Conservation (phyloP, 2,329 filamentous ascomycete species). For the Decorospora gaudefroyi region DNA sequence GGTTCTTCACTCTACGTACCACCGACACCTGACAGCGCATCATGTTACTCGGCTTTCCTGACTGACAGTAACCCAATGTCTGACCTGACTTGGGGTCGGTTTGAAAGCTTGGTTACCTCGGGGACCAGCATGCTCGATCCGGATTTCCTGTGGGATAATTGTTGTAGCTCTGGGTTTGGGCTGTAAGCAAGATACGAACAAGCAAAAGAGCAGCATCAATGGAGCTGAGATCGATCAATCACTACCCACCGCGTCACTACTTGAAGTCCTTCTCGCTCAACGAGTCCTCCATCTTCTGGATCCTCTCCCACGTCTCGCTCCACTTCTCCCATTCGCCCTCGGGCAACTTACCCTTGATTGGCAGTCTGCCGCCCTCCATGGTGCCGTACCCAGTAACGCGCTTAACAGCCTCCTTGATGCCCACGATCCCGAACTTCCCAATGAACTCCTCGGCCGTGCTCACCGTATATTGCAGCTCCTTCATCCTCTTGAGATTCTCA, state of each 20-base stretch:
- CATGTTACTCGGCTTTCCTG: constrained; percentile 29
- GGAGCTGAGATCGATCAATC: too few species aligned
- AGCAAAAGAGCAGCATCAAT: too few species aligned
- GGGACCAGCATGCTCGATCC: constrained; percentile 43
- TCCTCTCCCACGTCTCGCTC: constrained; percentile 38
- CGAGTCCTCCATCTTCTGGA: constrained; percentile 40
- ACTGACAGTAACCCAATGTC: constrained; percentile 37
- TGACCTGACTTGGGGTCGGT: constrained; percentile 47
- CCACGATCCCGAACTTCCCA: constrained; percentile 63
- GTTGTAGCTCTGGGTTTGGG: constrained; percentile 30
- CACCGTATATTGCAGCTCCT: constrained; percentile 63
- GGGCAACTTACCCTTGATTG: constrained; percentile 62
- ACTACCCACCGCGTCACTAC: too few species aligned
- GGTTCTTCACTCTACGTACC: constrained; percentile 29
- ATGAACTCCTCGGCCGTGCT: constrained; percentile 66
- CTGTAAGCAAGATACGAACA: too few species aligned
- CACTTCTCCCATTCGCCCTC: constrained; percentile 61
- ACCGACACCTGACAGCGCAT: constrained; percentile 36
- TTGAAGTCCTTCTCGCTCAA: constrained; percentile 35
- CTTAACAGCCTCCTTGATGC: constrained; percentile 67
- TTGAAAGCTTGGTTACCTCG: constrained; percentile 46
- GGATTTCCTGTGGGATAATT: constrained; percentile 30
- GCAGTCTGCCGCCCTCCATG: constrained; percentile 62
- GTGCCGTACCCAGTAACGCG: constrained; percentile 64
- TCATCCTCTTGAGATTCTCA: constrained; percentile 54